phyloP scores from a whole-genome alignment of 208 protist species.

The Trypanosoma boissoni region DNA sequence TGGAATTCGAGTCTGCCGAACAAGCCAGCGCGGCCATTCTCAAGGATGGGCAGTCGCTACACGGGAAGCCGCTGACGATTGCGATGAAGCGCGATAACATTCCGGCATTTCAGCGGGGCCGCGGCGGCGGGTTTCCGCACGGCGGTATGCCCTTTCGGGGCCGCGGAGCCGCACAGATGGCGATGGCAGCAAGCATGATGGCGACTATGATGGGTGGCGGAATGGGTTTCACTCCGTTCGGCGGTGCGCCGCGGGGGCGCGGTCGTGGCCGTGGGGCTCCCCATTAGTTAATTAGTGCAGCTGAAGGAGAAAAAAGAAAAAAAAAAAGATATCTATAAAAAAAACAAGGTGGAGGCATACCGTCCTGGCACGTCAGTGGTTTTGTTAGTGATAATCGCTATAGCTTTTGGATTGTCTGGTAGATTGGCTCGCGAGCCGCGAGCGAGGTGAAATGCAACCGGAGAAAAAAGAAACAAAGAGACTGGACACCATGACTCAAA shows the following conservation, averaged over 20 bases:
- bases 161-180: constrained; percentile 40
- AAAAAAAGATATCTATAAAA: constrained; percentile 14
- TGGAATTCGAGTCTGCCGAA: constrained; percentile 89
- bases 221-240: constrained; percentile 67
- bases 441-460: no score
- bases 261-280: constrained; percentile 41
- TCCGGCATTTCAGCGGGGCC: constrained; percentile 69
- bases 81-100: constrained; percentile 86
- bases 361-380: no score
- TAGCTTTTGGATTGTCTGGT: no score
- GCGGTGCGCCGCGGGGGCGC: constrained; percentile 23
- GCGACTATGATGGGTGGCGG: constrained; percentile 59
- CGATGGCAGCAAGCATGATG: constrained; percentile 69
- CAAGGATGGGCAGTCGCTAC: constrained; percentile 84
- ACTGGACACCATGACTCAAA: constrained; percentile 14
- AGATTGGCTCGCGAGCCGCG: no score
- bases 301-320: constrained; percentile 3
- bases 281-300: constrained; percentile 6
- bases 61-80: constrained; percentile 82
- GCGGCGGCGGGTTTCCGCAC: constrained; percentile 22
- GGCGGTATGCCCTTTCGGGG: constrained; percentile 37
- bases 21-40: constrained; percentile 77
- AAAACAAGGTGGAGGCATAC: constrained; percentile 22
- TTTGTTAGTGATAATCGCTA: no score
- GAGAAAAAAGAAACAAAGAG: constrained; percentile 26